Evolutionary conservation across 148 eudicot genomes (phyloP), one percentile per base, ranked within the genome.

Genomic region (Cornus suecica): DNA sequence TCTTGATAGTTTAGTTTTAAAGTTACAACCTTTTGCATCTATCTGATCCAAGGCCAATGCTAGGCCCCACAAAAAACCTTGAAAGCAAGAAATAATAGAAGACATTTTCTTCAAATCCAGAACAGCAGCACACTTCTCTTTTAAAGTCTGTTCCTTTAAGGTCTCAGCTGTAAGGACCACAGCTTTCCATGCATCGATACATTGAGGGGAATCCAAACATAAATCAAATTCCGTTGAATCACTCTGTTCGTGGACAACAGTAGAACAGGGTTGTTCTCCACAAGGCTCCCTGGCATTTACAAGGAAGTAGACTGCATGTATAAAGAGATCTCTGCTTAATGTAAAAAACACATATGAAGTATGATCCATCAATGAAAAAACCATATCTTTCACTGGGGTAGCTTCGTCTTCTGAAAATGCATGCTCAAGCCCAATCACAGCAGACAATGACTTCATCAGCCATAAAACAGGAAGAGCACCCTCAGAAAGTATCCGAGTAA

Each of bases 31-130:
- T 45, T 32, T 77, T 52, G 81, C 72, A 70, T 85, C 74, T 56
- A 74, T 32, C 65, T 78, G 77, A 80, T 82, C 80, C 81, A 93
- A 69, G 48, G 92, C 76, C 70, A 88, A 78, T 78, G 84, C 84
- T 74, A 93, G 79, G 66, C 99, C 99, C 88, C 87, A 82, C 62
- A 91, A 73, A 75, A 86, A 82, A 64, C 97, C 98, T 68, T 87
- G 97, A 71, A 76, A 74, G 81, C 97, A 93, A 77, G 92, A 83
- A 71, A 91, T 29, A 20, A 75, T 63, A 5, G 88, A 71, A 64
- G 89, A 86, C 34, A 91, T 78, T 77, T 81, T 88, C 65, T 76
- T 81, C 70, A 90, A 56, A 48, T 86, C 85, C 42, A 65, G 77
- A 56, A 58, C 27, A 23, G 54, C 42, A 69, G 75, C 37, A 74